Evolutionary conservation across 106 monocot species (phyloP).

Genomic region (Amphibolis antarctica): DNA sequence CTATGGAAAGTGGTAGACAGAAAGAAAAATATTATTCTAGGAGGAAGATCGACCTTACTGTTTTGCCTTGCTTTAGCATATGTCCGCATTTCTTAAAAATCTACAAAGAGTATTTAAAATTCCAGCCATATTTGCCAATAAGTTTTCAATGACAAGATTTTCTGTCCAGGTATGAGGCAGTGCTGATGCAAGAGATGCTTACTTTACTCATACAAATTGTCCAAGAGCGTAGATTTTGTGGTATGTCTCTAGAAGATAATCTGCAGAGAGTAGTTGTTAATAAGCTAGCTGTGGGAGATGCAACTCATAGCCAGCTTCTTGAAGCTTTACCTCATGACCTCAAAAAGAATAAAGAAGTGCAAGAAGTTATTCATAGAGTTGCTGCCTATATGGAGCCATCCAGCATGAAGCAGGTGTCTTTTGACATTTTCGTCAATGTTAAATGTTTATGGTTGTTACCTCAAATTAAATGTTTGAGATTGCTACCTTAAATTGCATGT

Average conservation of each 20-base stretch:
- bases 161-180: constrained; percentile 64
- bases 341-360: constrained; percentile 47
- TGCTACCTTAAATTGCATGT: not conserved
- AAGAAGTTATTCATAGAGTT: constrained; percentile 49
- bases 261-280: constrained; percentile 65
- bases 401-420: constrained; percentile 77
- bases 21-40: too few relatives aligned
- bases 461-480: not conserved
- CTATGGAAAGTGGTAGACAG: too few relatives aligned
- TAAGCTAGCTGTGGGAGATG: constrained; percentile 65
- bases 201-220: constrained; percentile 79
- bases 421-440: not conserved
- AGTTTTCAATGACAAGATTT: not conserved
- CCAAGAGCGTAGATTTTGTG: constrained; percentile 78
- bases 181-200: constrained; percentile 86
- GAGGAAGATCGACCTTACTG: too few relatives aligned
- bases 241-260: constrained; percentile 49
- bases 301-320: constrained; percentile 80
- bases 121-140: not conserved
- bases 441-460: not conserved
- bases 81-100: too few relatives aligned
- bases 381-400: constrained; percentile 78
- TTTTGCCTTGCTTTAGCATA: too few relatives aligned
- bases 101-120: not conserved
- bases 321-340: constrained; percentile 76